These are phyloP conservation scores for Metschnikowia gruessii DNA, from an alignment of 805 yeast species.

Conservation along the genomic window DNA sequence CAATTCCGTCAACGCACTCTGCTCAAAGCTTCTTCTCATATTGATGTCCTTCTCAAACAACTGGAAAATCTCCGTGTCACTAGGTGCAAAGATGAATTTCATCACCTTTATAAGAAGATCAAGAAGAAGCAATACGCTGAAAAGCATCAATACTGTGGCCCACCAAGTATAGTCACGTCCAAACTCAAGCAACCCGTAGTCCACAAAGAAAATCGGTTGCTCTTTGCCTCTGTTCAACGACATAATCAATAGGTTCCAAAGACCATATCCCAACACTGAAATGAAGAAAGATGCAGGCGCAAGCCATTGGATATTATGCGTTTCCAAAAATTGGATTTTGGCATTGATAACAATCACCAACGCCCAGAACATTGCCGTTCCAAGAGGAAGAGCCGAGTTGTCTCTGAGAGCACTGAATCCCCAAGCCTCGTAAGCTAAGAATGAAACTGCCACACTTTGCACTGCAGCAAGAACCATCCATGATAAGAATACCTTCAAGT, in stretches of 20 bases:
- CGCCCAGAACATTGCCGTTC: constrained; percentile 71
- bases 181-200: constrained; percentile 66
- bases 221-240: constrained; percentile 54
- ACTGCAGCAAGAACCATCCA: constrained; percentile 80
- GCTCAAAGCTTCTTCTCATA: constrained; percentile 67
- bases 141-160: constrained; percentile 64
- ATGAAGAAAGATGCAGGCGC: constrained; percentile 63
- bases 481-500: constrained; percentile 59
- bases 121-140: constrained; percentile 56
- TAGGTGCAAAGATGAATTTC: constrained; percentile 55
- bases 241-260: constrained; percentile 80
- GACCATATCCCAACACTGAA: constrained; percentile 79
- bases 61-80: constrained; percentile 78
- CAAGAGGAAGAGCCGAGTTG: constrained; percentile 77
- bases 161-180: constrained; percentile 86
- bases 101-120: constrained; percentile 64
- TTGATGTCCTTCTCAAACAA: constrained; percentile 67
- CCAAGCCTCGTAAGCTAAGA: constrained; percentile 64
- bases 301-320: constrained; percentile 68
- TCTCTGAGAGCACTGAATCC: constrained; percentile 68
- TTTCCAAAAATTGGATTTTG: constrained; percentile 78
- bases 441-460: constrained; percentile 69
- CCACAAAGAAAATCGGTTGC: constrained; percentile 65
- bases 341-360: constrained; percentile 70
- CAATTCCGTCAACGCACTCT: constrained; percentile 68